Evolutionary conservation across 495 filamentous ascomycete genomes (phyloP).

Genomic region (Evansstolkia leycettana): DNA sequence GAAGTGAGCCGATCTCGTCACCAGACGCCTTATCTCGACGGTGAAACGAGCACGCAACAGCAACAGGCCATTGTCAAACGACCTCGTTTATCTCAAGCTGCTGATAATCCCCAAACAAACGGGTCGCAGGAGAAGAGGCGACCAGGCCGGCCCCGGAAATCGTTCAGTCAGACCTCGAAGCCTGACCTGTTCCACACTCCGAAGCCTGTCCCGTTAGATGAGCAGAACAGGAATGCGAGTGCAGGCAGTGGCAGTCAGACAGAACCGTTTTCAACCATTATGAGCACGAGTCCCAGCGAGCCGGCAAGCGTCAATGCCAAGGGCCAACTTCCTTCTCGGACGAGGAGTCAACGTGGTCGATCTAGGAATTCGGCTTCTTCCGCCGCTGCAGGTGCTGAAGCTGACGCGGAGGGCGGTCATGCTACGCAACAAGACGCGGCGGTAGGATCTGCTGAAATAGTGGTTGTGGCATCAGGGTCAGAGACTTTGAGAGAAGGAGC

Average conservation of each 20-base stretch:
- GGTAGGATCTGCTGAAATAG: too few relatives aligned
- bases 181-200: slow-evolving; percentile 7
- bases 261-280: not conserved
- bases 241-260: slow-evolving; percentile 1
- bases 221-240: slow-evolving; percentile 9
- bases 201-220: slow-evolving; percentile 6
- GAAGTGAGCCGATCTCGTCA: slow-evolving; percentile 7
- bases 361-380: slow-evolving; percentile 1
- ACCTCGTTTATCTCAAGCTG: slow-evolving; percentile 14
- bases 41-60: not conserved
- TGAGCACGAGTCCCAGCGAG: slow-evolving; percentile 7
- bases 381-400: not conserved
- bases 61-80: slow-evolving; percentile 21
- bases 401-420: too few relatives aligned
- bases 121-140: slow-evolving; percentile 9
- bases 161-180: slow-evolving; percentile 11
- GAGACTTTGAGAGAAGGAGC: too few relatives aligned
- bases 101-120: not conserved
- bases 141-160: slow-evolving; percentile 22
- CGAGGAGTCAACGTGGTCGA: slow-evolving; percentile 9
- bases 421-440: too few relatives aligned
- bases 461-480: too few relatives aligned
- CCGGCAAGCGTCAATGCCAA: not conserved
- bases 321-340: slow-evolving; percentile 3
- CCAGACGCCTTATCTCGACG: slow-evolving; percentile 3